These are phyloP conservation scores for Plasmodium gonderi DNA, from an alignment of 169 alveolate species.

Conservation along the genomic window DNA sequence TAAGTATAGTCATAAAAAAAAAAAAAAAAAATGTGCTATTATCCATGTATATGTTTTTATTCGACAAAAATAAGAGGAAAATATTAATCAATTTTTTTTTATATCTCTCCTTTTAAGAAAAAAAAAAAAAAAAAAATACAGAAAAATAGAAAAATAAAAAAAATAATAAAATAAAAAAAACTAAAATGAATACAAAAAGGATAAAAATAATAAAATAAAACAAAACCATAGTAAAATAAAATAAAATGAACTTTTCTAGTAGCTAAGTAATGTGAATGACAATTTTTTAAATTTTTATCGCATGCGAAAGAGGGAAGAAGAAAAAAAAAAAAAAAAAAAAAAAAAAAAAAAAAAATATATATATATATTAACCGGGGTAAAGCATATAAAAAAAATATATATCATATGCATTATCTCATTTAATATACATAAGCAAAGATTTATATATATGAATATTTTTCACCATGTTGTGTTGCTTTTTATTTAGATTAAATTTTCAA, in stretches of 20 bases:
- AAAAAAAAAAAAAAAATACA: neutral
- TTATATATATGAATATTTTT: neutral
- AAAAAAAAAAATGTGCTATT: neutral
- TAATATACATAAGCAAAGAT: neutral
- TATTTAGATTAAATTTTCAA: neutral
- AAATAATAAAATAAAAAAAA: neutral
- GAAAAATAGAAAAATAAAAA: neutral
- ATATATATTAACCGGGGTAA: too few relatives aligned
- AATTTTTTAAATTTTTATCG: neutral
- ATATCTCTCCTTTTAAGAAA: neutral
- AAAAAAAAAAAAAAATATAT: neutral
- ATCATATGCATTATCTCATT: too few relatives aligned
- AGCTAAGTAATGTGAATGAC: neutral
- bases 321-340: neutral
- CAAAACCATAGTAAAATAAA: neutral
- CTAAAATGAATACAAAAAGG: neutral
- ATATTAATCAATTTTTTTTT: neutral
- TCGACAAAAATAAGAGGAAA: neutral
- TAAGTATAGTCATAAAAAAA: too few relatives aligned
- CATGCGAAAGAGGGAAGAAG: neutral
- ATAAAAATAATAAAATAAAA: neutral
- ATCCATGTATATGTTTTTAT: neutral
- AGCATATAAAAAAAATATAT: too few relatives aligned
- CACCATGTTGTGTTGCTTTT: neutral
- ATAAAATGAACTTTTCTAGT: neutral